phyloP scores from a whole-genome alignment of 208 protist genomes.

The Naegleria gruberi region DNA sequence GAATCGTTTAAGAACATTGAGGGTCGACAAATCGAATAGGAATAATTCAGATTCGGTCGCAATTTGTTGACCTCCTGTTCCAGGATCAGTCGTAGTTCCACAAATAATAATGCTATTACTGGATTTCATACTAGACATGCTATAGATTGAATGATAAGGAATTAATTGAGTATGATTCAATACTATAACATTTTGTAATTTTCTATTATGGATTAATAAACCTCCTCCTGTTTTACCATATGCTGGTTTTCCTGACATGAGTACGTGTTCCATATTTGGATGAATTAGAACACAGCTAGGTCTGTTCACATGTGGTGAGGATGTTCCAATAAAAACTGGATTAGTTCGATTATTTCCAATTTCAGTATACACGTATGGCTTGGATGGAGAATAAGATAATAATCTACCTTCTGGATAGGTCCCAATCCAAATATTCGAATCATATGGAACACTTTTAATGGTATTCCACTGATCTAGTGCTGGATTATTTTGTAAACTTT shows the following conservation, averaged over 20 bases:
- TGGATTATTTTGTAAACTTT: not conserved
- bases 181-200: not conserved
- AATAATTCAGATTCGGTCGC: not conserved
- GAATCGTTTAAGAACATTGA: not conserved
- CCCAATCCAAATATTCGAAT: not conserved
- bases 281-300: not conserved
- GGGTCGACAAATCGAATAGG: not conserved
- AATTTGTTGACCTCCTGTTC: not conserved
- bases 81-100: not conserved
- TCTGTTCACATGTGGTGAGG: not conserved
- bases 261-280: not conserved
- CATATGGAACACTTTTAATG: not conserved
- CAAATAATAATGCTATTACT: not conserved
- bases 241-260: not conserved
- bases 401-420: not conserved
- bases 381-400: not conserved
- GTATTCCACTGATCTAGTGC: not conserved
- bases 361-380: not conserved
- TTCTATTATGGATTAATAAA: not conserved
- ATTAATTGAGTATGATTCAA: not conserved
- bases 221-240: not conserved
- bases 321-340: not conserved
- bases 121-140: not conserved
- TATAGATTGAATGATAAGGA: not conserved
- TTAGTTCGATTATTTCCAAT: not conserved